phyloP scores from a whole-genome alignment of 2,329 filamentous ascomycete species.

The Aspergillus luchuensis region DNA sequence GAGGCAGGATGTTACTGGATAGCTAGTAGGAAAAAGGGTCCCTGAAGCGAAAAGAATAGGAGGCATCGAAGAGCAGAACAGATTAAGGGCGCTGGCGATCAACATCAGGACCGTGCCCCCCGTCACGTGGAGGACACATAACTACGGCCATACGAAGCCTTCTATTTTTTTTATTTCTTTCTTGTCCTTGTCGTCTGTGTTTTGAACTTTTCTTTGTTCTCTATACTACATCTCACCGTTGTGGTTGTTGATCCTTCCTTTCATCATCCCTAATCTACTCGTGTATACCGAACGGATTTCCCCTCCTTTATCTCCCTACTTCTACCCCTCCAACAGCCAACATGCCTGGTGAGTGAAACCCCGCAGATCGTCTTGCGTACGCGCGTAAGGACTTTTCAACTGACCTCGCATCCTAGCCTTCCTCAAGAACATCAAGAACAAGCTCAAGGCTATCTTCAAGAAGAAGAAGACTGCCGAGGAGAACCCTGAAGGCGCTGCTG shows the following conservation, averaged over 20 bases:
- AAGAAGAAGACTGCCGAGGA: constrained; percentile 32
- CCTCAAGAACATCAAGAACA: constrained; percentile 36
- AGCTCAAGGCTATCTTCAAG: constrained; percentile 35
- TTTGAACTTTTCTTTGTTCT: not conserved
- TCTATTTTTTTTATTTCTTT: not conserved
- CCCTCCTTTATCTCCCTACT: not conserved
- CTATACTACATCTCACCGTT: not conserved
- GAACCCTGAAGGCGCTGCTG: constrained; percentile 15
- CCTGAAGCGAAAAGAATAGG: constrained; percentile 7
- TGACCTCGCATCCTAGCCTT: constrained; percentile 25
- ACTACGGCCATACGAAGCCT: constrained; percentile 1
- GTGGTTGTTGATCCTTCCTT: not conserved
- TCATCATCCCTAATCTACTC: not conserved
- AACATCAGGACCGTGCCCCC: constrained; percentile 18
- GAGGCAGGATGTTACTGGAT: constrained; percentile 5
- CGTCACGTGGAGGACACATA: constrained; percentile 18
- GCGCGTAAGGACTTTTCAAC: not conserved
- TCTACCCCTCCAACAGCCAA: constrained; percentile 12
- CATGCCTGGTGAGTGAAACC: constrained; percentile 33
- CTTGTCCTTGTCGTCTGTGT: not conserved
- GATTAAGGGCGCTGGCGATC: constrained; percentile 15
- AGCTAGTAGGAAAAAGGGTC: not conserved
- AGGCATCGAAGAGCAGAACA: constrained; percentile 6
- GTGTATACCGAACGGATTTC: not conserved
- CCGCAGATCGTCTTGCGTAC: not conserved